Conservation (phyloP, 148 eudicot species). For the Camellia granthamiana region DNA sequence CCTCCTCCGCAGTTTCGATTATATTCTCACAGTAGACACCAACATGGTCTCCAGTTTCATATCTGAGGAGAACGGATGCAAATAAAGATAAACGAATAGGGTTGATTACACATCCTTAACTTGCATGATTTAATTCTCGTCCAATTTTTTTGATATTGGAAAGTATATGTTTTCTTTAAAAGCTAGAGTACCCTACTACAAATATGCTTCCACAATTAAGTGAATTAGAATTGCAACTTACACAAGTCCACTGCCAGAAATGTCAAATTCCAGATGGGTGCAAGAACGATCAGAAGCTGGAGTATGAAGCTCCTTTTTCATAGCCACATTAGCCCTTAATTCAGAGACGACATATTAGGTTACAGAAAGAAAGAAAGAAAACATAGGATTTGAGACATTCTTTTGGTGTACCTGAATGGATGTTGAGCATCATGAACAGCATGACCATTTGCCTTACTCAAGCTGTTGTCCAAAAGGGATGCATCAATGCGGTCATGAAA, state of each 20-base stretch:
- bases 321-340: constrained; percentile 76
- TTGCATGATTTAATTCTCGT: too few species aligned
- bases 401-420: constrained; percentile 67
- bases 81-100: background rate
- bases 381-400: background rate
- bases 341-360: constrained; percentile 12
- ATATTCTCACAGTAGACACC: constrained; percentile 91
- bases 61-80: constrained; percentile 38
- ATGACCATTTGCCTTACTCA: constrained; percentile 77
- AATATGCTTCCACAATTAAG: constrained; percentile 4
- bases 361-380: constrained; percentile 14
- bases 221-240: constrained; percentile 36
- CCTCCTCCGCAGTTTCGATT: constrained; percentile 73
- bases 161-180: background rate
- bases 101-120: too few species aligned
- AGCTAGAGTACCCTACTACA: background rate
- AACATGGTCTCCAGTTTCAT: constrained; percentile 99
- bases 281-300: constrained; percentile 95
- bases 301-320: constrained; percentile 79
- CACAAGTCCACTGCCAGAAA: constrained; percentile 74
- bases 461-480: constrained; percentile 37
- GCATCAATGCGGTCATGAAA: constrained; percentile 43
- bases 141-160: too few species aligned
- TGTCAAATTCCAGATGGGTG: constrained; percentile 91
- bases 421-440: constrained; percentile 80